These are phyloP conservation scores for Claviceps spartinae DNA, from an alignment of 2,329 filamentous ascomycete species.

Conservation along the genomic window DNA sequence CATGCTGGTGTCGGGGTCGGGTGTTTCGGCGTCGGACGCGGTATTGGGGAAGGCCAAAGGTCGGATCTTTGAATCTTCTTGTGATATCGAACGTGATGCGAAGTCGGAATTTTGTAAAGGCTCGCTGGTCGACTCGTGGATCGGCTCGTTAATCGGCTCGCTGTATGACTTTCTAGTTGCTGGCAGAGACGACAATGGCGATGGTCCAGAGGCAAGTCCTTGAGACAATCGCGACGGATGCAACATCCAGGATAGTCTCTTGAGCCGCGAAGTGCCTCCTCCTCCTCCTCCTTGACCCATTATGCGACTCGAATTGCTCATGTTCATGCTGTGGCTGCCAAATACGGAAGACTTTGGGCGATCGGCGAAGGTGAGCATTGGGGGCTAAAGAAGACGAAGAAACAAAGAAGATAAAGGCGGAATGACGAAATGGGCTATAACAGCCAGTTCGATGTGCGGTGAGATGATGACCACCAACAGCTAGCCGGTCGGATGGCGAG, in stretches of 20 bases:
- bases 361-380: conserved; percentile 6
- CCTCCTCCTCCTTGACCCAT: conserved; percentile 4
- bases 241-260: conserved; percentile 8
- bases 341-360: conserved; percentile 4
- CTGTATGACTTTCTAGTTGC: not conserved
- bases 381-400: conserved; percentile 2
- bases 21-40: not conserved
- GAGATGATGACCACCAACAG: not conserved
- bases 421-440: not conserved
- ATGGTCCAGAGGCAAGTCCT: conserved; percentile 29
- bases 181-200: conserved; percentile 18
- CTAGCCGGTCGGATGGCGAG: not conserved
- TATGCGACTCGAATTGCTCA: not conserved
- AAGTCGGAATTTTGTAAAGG: not conserved
- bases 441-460: not conserved
- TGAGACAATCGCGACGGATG: conserved; percentile 12
- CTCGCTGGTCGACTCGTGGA: not conserved
- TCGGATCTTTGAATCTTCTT: not conserved
- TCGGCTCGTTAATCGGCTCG: not conserved
- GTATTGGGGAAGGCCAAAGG: not conserved
- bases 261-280: conserved; percentile 4
- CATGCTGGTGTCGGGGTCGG: not conserved
- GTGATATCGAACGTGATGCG: not conserved
- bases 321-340: conserved; percentile 4
- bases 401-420: not conserved